phyloP scores from a whole-genome alignment of 495 filamentous ascomycete species.

The Penicillium verhagenii region DNA sequence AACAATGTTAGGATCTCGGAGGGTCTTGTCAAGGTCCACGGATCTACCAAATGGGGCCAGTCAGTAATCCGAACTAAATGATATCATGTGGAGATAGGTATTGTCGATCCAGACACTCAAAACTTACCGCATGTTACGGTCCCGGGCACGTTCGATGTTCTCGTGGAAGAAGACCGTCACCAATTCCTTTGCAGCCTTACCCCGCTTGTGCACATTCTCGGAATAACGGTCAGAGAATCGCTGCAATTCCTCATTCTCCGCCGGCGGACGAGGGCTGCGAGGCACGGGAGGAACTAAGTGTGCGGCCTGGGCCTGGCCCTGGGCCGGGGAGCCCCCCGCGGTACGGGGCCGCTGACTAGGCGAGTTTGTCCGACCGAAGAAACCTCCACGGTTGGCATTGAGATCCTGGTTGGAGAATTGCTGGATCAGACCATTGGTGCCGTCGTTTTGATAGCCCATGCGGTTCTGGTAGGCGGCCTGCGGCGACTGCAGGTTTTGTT shows the following conservation, averaged over 20 bases:
- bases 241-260: slow-evolving; percentile 55
- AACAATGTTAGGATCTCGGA: slow-evolving; percentile 69
- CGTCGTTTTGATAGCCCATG: slow-evolving; percentile 54
- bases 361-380: slow-evolving; percentile 69
- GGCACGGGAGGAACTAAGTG: slow-evolving; percentile 67
- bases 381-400: slow-evolving; percentile 63
- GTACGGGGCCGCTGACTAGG: slow-evolving; percentile 76
- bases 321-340: slow-evolving; percentile 57
- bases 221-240: slow-evolving; percentile 76
- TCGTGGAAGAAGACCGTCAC: slow-evolving; percentile 93
- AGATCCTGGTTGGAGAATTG: slow-evolving; percentile 98
- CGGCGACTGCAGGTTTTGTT: slow-evolving; percentile 53
- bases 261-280: slow-evolving; percentile 40
- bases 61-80: not conserved
- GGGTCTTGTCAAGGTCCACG: slow-evolving; percentile 81
- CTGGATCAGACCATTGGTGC: slow-evolving; percentile 79
- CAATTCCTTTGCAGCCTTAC: slow-evolving; percentile 58
- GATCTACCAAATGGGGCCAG: slow-evolving; percentile 55
- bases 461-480: slow-evolving; percentile 50
- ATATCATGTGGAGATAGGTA: not conserved
- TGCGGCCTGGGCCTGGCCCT: slow-evolving; percentile 58
- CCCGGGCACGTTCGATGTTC: slow-evolving; percentile 86
- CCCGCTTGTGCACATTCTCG: slow-evolving; percentile 74
- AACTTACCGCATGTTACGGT: slow-evolving; percentile 83
- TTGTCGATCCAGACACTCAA: not conserved